Evolutionary conservation across 306 rosid species (phyloP), one percentile per base, ranked within the genome.

Genomic region (Calophaca sinica): DNA sequence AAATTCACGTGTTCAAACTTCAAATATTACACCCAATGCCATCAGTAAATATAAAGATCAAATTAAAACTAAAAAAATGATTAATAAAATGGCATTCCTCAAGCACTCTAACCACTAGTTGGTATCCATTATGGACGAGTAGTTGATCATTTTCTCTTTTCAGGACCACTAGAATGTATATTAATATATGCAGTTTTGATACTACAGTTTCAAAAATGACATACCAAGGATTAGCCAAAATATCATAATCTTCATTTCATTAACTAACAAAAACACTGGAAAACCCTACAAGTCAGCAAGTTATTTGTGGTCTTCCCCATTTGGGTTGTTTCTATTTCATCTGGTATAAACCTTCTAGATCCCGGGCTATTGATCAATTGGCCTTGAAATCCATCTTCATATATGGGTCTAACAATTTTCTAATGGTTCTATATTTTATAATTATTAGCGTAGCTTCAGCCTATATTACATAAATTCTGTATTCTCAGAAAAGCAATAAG

Each of bases 81-180:
- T 39, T 13, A 59, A 45, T 31, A 20, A 15, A 39, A 36, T 31
- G 66, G 28, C 9, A 35, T 61, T n/a, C 36, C 28, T 60, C 52
- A 38, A 20, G 48, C 61, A 74, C 14, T 39, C 65, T 51, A 38
- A 41, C 48, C 41, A 75, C 65, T 53, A 75, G 44, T 36, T 26
- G 38, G 38, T 36, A 54, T 49, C 42, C 63, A 64, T 38, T 62
- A 50, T 12, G 55, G 36, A 41, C 3, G 9, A 62, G 72, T 52
- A 63, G 64, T 35, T 38, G 31, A 41, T 65, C 68, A 41, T 64
- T 53, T 41, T 75, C 55, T 64, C 55, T 38, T 31, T 9, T 32
- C 33, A 5, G 20, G 54, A 7, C 33, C 36, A 39, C 68, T 62
- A 12, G 20, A 32, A 33, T 59, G 64, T 11, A 35, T 35, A 35